Base-by-base conservation (phyloP, 331 rosid genomes). In the Telfairia occidentalis region DNA sequence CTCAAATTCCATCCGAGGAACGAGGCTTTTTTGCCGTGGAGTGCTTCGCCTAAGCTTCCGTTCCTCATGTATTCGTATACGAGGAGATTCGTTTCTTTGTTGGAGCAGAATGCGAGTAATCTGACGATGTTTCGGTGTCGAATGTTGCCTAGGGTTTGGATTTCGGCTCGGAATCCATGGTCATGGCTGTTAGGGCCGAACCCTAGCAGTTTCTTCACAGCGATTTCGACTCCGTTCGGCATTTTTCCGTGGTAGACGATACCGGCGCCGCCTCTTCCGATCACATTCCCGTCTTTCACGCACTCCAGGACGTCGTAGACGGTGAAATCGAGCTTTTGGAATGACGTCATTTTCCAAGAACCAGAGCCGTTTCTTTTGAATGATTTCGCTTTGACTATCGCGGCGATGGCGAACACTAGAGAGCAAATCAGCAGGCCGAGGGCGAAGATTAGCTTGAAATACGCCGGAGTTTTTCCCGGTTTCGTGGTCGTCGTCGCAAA, bases 181-280 rank as follows among this genome's bases (percentile, higher is more conserved):
- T 92, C 98, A 58, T 88, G 89, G 76, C 88, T 84, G 35, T 85
- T 85, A 8, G 88, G 81, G 5, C 94, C 94, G 3, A 90, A 82
- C 3, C 96, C 96, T 2, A 90, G 83, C 7, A 92, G 86, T 43
- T 90, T 92, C 16, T 92, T 92, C 9, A 92, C 96, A 0, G 98
- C 98, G 30, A 92, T 77, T 76, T 92, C 96, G 0, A 82, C 88
- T 32, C 98, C 98, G 34, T 74, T 86, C 4, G 96, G 88, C 97
- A 92, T 92, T 81, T 90, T 90, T 0, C 96, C 98, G 46, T 92
- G 98, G 90, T 89, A 92, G 21, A 92, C 98, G 9, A 88, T 86
- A 57, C 98, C 98, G 0, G 98, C 98, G 23, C 98, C 98, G 40
- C 98, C 98, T 84, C 88, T 78, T 24, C 98, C 98, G 2, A 92